Evolutionary conservation across 352 stramenopile species (phyloP).

Genomic region (Phytophthora capsici): DNA sequence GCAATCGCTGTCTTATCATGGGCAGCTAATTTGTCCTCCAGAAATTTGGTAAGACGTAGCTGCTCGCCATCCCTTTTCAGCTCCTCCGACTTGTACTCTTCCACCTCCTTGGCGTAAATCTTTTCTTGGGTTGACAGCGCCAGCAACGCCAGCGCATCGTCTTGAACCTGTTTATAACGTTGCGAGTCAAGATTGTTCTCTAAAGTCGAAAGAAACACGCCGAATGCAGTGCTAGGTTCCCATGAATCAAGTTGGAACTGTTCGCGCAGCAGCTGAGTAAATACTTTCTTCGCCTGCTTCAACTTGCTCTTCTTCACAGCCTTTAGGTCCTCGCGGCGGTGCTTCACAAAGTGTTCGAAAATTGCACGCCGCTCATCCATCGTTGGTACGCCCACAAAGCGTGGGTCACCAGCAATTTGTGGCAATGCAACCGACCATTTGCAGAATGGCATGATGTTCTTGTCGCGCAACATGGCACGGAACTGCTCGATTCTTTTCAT

Average conservation of each 20-base stretch:
- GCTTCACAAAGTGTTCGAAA: slow-evolving; percentile 82
- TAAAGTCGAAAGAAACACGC: slow-evolving; percentile 61
- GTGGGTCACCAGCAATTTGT: slow-evolving; percentile 71
- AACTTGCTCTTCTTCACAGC: slow-evolving; percentile 79
- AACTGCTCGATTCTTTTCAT: slow-evolving; percentile 67
- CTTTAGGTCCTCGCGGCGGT: slow-evolving; percentile 79
- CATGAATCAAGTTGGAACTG: slow-evolving; percentile 51
- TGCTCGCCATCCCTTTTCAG: slow-evolving; percentile 38
- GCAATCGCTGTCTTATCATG: slow-evolving; percentile 10
- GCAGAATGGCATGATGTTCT: slow-evolving; percentile 86
- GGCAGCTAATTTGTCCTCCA: slow-evolving; percentile 37
- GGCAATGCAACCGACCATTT: slow-evolving; percentile 86
- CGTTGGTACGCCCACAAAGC: slow-evolving; percentile 73
- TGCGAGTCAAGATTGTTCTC: slow-evolving; percentile 44
- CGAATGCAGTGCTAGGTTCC: slow-evolving; percentile 55
- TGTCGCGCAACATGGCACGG: slow-evolving; percentile 75
- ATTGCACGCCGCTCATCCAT: slow-evolving; percentile 84
- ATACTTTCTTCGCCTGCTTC: slow-evolving; percentile 64
- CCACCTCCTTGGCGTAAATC: slow-evolving; percentile 54
- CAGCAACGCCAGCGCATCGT: slow-evolving; percentile 46
- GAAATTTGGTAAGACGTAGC: slow-evolving; percentile 38
- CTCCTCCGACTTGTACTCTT: slow-evolving; percentile 44
- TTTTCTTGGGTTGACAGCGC: slow-evolving; percentile 60
- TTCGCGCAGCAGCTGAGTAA: slow-evolving; percentile 51
- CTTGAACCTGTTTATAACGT: slow-evolving; percentile 44